These are phyloP conservation scores for Acmispon strigosus DNA, from an alignment of 306 rosid species.

Conservation along the genomic window DNA sequence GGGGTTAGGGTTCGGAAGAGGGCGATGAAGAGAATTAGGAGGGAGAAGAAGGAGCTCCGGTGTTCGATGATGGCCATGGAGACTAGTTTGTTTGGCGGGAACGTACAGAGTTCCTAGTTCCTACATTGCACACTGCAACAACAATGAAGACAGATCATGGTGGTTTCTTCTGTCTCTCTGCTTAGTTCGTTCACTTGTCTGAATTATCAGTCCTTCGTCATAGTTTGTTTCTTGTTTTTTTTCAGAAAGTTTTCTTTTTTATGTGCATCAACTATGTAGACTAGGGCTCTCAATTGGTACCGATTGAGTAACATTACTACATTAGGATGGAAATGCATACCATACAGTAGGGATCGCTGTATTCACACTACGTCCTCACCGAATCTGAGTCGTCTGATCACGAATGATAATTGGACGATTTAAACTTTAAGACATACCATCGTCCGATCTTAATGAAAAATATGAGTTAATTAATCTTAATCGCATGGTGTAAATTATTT, in stretches of 20 bases:
- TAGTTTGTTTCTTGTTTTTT: neutral
- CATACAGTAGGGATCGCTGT: too few relatives aligned
- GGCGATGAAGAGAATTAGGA: slow-evolving; percentile 30
- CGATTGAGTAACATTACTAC: too few relatives aligned
- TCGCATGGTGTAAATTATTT: too few relatives aligned
- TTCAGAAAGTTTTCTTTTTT: neutral
- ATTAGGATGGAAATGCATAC: too few relatives aligned
- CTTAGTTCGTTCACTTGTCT: neutral
- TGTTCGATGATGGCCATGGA: slow-evolving; percentile 31
- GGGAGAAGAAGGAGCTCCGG: slow-evolving; percentile 9
- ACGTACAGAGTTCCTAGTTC: neutral
- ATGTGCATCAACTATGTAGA: too few relatives aligned
- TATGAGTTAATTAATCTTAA: too few relatives aligned
- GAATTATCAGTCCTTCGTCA: neutral
- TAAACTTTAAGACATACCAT: too few relatives aligned
- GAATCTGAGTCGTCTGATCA: too few relatives aligned
- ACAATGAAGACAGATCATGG: neutral
- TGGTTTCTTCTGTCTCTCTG: neutral
- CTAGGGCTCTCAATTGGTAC: too few relatives aligned
- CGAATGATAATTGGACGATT: too few relatives aligned
- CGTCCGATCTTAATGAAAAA: too few relatives aligned
- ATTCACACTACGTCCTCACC: too few relatives aligned
- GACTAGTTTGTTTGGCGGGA: neutral
- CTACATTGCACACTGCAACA: neutral
- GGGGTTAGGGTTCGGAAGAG: slow-evolving; percentile 36